These are phyloP conservation scores for Deuterostichococcus epilithicus DNA, from an alignment of 139 green algal species.

Conservation along the genomic window DNA sequence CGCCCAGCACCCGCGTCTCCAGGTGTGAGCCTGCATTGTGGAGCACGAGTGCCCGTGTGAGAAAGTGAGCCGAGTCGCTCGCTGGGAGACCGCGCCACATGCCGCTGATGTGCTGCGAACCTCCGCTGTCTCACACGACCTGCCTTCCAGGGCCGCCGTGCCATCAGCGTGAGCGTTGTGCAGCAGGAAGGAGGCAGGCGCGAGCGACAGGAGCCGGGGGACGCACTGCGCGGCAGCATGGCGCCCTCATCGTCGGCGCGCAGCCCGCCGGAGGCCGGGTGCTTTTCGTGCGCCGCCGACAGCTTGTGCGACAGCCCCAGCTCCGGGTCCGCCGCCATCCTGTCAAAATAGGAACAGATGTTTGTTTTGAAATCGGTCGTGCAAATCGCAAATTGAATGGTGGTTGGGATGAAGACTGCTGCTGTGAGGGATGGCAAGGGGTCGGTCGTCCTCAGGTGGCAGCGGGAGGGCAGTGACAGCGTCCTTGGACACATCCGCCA, in stretches of 20 bases:
- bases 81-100: too few relatives aligned
- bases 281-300: slow-evolving; percentile 8
- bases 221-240: slow-evolving; percentile 3
- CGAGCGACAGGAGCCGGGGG: background rate
- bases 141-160: too few relatives aligned
- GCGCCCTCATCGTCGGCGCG: background rate
- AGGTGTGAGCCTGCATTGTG: slow-evolving; percentile 68
- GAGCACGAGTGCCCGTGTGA: background rate
- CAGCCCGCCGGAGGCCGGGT: background rate
- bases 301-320: slow-evolving; percentile 76
- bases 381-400: too few relatives aligned
- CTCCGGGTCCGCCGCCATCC: slow-evolving; percentile 58
- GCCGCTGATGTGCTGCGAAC: too few relatives aligned
- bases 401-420: too few relatives aligned
- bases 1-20: slow-evolving; percentile 73
- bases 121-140: too few relatives aligned
- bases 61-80: too few relatives aligned
- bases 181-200: background rate
- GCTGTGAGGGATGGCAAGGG: too few relatives aligned
- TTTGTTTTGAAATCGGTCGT: too few relatives aligned
- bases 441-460: too few relatives aligned
- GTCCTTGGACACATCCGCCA: too few relatives aligned
- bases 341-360: slow-evolving; percentile 26
- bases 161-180: background rate
- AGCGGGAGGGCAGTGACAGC: too few relatives aligned